Evolutionary conservation across 805 yeast species (phyloP), one percentile per base, ranked within the genome.

Genomic region (Scheffersomyces lignosus): DNA sequence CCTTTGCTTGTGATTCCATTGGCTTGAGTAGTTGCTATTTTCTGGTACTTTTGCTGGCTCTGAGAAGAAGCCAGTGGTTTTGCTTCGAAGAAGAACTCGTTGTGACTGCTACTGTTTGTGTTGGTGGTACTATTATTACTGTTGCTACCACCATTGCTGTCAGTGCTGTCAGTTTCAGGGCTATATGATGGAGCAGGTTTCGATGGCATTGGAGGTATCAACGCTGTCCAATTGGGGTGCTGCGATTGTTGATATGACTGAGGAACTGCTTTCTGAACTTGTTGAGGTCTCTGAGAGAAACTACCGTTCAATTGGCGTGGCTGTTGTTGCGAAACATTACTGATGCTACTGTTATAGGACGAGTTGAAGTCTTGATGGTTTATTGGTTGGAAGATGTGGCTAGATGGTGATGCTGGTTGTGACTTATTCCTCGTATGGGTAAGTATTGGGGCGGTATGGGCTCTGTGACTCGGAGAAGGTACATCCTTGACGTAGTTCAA

Each of bases 171-270:
- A 18, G 15, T 10, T 14, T 47, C 43, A 12, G 40, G 40, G 18
- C 38, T 36, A 18, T 46, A 38, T n/a, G 49, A 38, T 3, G 47
- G 38, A 18, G 42, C 38, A 10, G 58, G 53, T 27, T 41, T 45
- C 9, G 51, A 23, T 10, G 61, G 62, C 49, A 60, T 41, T 10
- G 68, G 70, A n/a, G 70, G 68, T 15, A 63, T 63, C 27, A 62
- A 47, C 9, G 61, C 34, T 10, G 62, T 56, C 66, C 66, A 61
- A 38, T 56, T 20, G 7, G 24, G 24, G 7, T 10, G 49, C 7
- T 54, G 20, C 16, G 37, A 32, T 10, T 38, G 18, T 8, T 29
- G 14, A 14, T 26, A 17, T 17, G 29, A 27, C 14, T 20, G 35
- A 18, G 38, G 27, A n/a, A n/a, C n/a, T n/a, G n/a, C n/a, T n/a